Base-by-base conservation (phyloP, 768 basidiomycete genomes). In the Calocybe cyanea region DNA sequence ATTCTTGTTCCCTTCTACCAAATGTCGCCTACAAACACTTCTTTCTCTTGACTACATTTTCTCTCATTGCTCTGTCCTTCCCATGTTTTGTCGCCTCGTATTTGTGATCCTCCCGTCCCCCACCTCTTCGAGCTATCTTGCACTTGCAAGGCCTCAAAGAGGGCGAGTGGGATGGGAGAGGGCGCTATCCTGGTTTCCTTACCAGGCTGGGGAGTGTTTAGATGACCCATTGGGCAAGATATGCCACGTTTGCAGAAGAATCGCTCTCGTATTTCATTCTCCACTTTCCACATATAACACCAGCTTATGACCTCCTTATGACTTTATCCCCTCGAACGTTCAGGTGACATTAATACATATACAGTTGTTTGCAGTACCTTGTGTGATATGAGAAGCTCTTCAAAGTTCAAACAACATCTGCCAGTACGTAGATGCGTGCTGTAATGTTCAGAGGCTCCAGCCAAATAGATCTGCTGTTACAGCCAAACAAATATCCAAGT, bases 141-240 rank as follows among this genome's bases (percentile, higher is more conserved):
- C 50, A 41, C 49, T 49, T 55, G 45, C 47, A 54, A 55, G 61
- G 58, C 49, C 50, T 47, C 50, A 59, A 59, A 43, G 76, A 75
- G 80, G 83, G 83, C 68, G 77, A 66, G 84, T 58, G 69, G 66
- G 73, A 62, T 68, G 67, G 70, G 78, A 87, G 85, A 87, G 85
- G 84, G 85, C 84, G 70, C 69, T 79, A 71, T 69, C 77, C 69
- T 62, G 65, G 64, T 50, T 40, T 23, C 57, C 56, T 30, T 38
- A 50, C 46, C 45, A 55, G 46, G 54, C 51, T 41, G 55, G 49
- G n/a, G 43, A 49, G 44, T 40, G 50, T 52, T 19, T 33, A 54
- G 51, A 45, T 50, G 25, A 37, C 42, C 45, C 21, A 43, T 25
- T 45, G 35, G 50, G 50, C 47, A 39, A 41, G 37, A 49, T 41